Percentiles rank a stretch among this genome's conserved stretches.
These are phyloP conservation scores for Ulota crispa DNA, from an alignment of 225 moss, liverwort and hornwort species.

Conservation along the genomic window DNA sequence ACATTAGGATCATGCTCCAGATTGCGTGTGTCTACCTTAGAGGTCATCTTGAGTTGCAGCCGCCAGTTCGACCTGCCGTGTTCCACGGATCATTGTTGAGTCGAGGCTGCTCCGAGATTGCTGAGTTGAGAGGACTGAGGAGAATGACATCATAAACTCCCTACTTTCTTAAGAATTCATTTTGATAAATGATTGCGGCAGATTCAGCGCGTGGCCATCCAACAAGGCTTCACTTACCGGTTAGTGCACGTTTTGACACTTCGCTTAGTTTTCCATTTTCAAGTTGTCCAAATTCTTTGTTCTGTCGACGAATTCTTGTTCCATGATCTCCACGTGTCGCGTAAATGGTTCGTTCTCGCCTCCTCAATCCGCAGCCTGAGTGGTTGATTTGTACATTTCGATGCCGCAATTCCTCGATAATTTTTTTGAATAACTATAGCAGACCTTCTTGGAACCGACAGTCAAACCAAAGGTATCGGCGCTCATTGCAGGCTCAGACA, in stretches of 20 bases:
- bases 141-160: background rate
- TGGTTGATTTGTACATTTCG: background rate
- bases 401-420: background rate
- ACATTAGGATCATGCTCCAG: too few species aligned
- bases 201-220: background rate
- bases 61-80: background rate
- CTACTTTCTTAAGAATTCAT: background rate
- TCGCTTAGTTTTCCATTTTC: background rate
- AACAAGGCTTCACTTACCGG: background rate
- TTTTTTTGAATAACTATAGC: background rate
- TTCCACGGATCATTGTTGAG: background rate
- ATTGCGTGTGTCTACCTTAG: too few species aligned
- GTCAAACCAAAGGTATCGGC: background rate
- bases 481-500: too few species aligned
- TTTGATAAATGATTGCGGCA: background rate
- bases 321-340: conserved; percentile 1
- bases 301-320: background rate
- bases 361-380: background rate
- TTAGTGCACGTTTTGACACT: background rate
- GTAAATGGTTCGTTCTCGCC: background rate
- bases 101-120: background rate
- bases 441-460: background rate
- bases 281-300: background rate
- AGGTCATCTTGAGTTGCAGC: background rate
- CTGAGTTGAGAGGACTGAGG: background rate